Conservation (phyloP, 2,329 filamentous ascomycete genomes). For the Xylariaceae sp. region DNA sequence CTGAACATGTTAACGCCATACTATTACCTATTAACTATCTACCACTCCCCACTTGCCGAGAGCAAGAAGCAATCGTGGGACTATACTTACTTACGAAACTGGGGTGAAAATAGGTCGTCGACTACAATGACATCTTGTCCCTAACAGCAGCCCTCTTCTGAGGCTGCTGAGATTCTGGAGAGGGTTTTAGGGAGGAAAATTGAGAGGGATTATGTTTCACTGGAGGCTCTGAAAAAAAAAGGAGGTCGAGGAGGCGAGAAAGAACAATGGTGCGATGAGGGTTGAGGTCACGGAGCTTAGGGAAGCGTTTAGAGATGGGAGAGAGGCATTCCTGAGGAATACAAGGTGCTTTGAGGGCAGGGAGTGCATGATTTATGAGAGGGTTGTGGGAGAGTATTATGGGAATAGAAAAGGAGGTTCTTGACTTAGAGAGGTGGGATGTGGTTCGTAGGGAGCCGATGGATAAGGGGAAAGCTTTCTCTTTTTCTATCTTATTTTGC, state of each 20-base stretch:
- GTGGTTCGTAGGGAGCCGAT: too few species aligned
- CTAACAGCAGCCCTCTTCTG: not conserved
- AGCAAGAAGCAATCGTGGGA: too few species aligned
- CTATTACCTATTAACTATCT: too few species aligned
- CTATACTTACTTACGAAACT: too few species aligned
- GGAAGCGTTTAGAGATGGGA: constrained; percentile 15
- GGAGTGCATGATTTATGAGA: not conserved
- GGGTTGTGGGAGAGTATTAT: not conserved
- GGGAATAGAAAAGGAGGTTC: not conserved
- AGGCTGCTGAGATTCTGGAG: not conserved
- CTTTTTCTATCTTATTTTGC: too few species aligned
- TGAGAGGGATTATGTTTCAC: not conserved
- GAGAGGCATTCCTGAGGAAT: constrained; percentile 6
- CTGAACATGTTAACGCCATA: not conserved
- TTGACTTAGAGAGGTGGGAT: too few species aligned
- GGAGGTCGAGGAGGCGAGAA: not conserved
- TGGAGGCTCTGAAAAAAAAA: not conserved
- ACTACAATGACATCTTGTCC: constrained; percentile 1
- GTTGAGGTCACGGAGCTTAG: constrained; percentile 9
- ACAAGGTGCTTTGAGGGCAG: constrained; percentile 3
- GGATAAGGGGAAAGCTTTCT: too few species aligned
- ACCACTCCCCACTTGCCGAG: too few species aligned
- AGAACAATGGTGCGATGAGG: not conserved
- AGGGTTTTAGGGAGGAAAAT: not conserved
- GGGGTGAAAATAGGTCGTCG: not conserved